Base-by-base conservation (phyloP, 1,139 yeast species). In the Nakaseomyces sp. region DNA sequence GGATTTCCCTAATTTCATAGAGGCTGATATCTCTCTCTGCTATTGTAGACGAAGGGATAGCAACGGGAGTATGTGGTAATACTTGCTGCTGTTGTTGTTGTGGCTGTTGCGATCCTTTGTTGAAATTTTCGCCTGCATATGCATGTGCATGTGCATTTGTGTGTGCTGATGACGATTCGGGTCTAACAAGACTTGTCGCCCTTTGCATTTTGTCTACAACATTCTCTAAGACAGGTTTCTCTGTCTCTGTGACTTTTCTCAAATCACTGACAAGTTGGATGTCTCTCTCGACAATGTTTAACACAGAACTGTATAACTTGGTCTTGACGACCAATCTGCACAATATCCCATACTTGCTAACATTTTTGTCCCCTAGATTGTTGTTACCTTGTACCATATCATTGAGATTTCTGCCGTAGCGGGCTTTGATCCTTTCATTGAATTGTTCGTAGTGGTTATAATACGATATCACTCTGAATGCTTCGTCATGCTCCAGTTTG, bases 301-400 rank as follows among this genome's bases (percentile, higher is more conserved):
- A 13, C 12, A 17, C 24, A 12, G 36, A 32, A 2, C 18, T 22
- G 24, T 32, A 32, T 18, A 32, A 18, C 31, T 52, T 49, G 3
- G 48, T 45, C 31, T 55, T 58, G 8, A 59, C 35, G 3, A 49
- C 44, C 40, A 60, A 32, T 33, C 49, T 45, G 44, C 60, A 56
- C 7, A 60, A 45, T 6, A 60, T 57, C 18, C 62, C 61, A 16
- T 44, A 45, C 31, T 53, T 50, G 5, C 58, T 48, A 26, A 53
- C 32, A 40, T 56, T 56, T 17, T 45, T 44, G 26, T 50, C 52
- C n/a, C 24, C 36, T 7, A 18, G 13, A 12, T 32, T 17, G 10
- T 10, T 18, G 17, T 47, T 47, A n/a, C 46, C 48, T 35, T 44
- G 46, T 15, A 39, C 40, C 28, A 50, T 46, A 5, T 49, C 51